These are phyloP conservation scores for Filosporella fistucella DNA, from an alignment of 495 filamentous ascomycete genomes.

Conservation along the genomic window DNA sequence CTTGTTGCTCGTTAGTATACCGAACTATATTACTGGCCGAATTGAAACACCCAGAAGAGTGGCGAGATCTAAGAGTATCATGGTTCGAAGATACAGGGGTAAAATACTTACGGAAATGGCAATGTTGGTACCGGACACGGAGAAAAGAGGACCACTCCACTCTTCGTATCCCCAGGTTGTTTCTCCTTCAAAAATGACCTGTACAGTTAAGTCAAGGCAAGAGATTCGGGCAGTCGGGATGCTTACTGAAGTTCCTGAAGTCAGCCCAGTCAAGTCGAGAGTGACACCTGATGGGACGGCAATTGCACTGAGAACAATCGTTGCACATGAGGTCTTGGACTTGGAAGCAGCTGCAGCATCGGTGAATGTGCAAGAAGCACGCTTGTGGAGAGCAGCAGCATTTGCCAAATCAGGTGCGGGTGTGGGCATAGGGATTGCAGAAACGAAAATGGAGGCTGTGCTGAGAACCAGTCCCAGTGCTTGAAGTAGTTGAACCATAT, in stretches of 20 bases:
- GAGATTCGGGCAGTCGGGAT: not conserved
- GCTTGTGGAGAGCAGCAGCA: constrained; percentile 15
- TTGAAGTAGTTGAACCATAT: constrained; percentile 17
- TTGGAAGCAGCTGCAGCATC: constrained; percentile 32
- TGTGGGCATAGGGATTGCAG: constrained; percentile 17
- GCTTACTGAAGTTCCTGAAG: constrained; percentile 38
- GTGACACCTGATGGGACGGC: constrained; percentile 43
- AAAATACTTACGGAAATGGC: constrained; percentile 41
- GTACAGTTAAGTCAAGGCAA: constrained; percentile 17
- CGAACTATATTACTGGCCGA: too few species aligned
- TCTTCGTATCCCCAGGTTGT: constrained; percentile 46
- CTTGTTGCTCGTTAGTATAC: too few species aligned
- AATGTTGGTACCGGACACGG: constrained; percentile 41
- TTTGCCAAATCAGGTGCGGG: constrained; percentile 14
- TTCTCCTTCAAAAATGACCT: constrained; percentile 48
- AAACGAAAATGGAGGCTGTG: constrained; percentile 8
- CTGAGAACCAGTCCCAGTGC: constrained; percentile 18
- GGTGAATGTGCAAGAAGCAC: constrained; percentile 36
- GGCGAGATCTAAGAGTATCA: too few species aligned
- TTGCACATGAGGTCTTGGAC: constrained; percentile 38
- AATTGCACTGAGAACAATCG: constrained; percentile 38
- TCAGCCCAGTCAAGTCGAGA: constrained; percentile 40
- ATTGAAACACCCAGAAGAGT: too few species aligned
- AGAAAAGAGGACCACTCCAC: constrained; percentile 45
- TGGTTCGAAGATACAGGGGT: too few species aligned